Conservation (phyloP, 805 yeast genomes). For the Myxozyma kluyveri region DNA sequence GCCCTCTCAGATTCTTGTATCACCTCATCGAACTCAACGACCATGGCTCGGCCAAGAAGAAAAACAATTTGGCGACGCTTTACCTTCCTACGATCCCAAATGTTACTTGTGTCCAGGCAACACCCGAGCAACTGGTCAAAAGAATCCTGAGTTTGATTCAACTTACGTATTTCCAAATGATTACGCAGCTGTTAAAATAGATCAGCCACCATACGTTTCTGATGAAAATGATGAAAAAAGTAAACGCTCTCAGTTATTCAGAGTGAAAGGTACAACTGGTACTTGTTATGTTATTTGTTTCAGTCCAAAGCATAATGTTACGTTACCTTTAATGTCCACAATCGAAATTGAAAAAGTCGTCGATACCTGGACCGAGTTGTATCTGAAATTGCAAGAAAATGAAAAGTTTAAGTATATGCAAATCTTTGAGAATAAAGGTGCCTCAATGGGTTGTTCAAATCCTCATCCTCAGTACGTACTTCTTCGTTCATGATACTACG, state of each 20-base stretch:
- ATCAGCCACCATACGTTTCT: constrained; percentile 41
- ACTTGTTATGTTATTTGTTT: constrained; percentile 71
- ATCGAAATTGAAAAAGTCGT: constrained; percentile 50
- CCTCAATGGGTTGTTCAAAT: constrained; percentile 79
- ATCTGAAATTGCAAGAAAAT: constrained; percentile 45
- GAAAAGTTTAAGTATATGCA: constrained; percentile 55
- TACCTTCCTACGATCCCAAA: constrained; percentile 58
- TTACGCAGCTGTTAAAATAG: constrained; percentile 63
- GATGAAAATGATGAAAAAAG: constrained; percentile 11
- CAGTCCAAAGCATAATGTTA: constrained; percentile 62
- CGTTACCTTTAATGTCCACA: constrained; percentile 49
- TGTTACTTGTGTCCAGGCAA: constrained; percentile 76
- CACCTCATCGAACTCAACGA: constrained; percentile 74
- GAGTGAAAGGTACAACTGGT: constrained; percentile 60
- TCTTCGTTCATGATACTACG: background rate
- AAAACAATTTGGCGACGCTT: constrained; percentile 41
- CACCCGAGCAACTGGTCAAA: constrained; percentile 57
- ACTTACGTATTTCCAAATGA: constrained; percentile 68
- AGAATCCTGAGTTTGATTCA: constrained; percentile 54
- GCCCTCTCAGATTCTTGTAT: constrained; percentile 67
- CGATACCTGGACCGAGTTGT: constrained; percentile 58
- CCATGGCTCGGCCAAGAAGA: constrained; percentile 82
- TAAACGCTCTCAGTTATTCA: constrained; percentile 45
- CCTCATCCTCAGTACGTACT: constrained; percentile 62
- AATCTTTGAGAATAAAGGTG: constrained; percentile 74